Evolutionary conservation across 2,329 filamentous ascomycete genomes (phyloP).

Genomic region (Remersonia thermophila): DNA sequence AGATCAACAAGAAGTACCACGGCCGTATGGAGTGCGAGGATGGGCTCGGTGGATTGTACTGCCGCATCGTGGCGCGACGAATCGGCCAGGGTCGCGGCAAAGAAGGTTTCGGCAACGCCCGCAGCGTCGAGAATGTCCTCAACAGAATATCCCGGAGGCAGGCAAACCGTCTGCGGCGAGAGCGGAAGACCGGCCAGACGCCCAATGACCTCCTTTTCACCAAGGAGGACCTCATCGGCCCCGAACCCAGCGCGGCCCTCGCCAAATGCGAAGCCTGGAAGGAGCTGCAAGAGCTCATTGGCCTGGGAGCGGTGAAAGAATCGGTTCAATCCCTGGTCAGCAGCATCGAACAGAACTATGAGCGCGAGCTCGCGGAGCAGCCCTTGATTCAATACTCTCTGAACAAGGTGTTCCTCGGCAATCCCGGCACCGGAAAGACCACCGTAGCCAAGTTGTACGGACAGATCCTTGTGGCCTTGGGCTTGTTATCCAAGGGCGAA

Average conservation of each 20-base stretch:
- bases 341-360: constrained; percentile 50
- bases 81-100: constrained; percentile 50
- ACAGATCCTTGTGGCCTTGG: constrained; percentile 53
- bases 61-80: constrained; percentile 48
- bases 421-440: constrained; percentile 66
- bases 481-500: constrained; percentile 55
- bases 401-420: constrained; percentile 59
- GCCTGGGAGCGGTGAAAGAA: constrained; percentile 50
- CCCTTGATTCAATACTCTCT: constrained; percentile 46
- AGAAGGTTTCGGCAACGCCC: constrained; percentile 62
- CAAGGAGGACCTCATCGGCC: constrained; percentile 60
- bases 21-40: constrained; percentile 47
- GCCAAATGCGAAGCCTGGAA: constrained; percentile 41
- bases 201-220: constrained; percentile 49
- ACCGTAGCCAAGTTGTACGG: constrained; percentile 64
- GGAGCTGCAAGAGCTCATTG: constrained; percentile 45
- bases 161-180: constrained; percentile 37
- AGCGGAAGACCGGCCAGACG: constrained; percentile 27
- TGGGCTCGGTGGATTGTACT: constrained; percentile 47
- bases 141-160: constrained; percentile 45
- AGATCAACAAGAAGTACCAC: constrained; percentile 41
- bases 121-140: constrained; percentile 52
- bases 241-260: constrained; percentile 46
- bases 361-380: constrained; percentile 51
- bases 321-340: constrained; percentile 47